Percentiles rank a stretch among this genome's conserved stretches.
Evolutionary conservation across 768 basidiomycete species (phyloP).

Genomic region (Pleurotus eryngii): DNA sequence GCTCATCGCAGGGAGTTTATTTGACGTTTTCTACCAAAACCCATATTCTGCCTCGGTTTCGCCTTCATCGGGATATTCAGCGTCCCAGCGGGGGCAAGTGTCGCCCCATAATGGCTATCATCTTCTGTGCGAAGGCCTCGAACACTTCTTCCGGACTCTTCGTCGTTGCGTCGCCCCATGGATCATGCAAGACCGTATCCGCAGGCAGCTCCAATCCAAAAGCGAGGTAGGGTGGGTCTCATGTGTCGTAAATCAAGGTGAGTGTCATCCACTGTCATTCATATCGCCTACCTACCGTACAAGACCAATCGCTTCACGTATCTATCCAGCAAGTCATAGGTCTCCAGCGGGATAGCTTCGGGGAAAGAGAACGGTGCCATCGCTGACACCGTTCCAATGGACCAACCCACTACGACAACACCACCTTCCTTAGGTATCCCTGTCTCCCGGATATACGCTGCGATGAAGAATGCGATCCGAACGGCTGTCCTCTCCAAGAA

Average conservation of each 20-base stretch:
- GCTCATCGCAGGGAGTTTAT: not conserved
- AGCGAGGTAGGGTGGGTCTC: conserved; percentile 29
- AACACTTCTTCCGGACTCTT: conserved; percentile 14
- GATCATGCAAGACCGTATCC: conserved; percentile 14
- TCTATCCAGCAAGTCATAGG: conserved; percentile 1
- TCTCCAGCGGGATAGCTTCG: not conserved
- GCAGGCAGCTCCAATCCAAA: conserved; percentile 25
- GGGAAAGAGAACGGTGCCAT: conserved; percentile 8
- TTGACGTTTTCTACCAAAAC: conserved; percentile 18
- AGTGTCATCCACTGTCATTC: not conserved
- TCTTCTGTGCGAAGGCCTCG: conserved; percentile 10
- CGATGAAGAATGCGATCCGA: conserved; percentile 16
- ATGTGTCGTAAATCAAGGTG: too few species aligned
- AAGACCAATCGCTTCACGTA: conserved; percentile 13
- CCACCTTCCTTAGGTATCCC: conserved; percentile 17
- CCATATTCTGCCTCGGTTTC: conserved; percentile 16
- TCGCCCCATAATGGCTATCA: conserved; percentile 7
- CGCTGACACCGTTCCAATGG: conserved; percentile 11
- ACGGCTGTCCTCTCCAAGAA: conserved; percentile 14
- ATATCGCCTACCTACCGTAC: conserved; percentile 24
- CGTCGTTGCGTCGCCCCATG: conserved; percentile 18
- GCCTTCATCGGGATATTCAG: conserved; percentile 8
- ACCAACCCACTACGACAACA: conserved; percentile 18
- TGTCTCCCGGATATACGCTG: conserved; percentile 12
- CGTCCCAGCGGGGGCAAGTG: conserved; percentile 1